Percentiles rank a stretch among this genome's conserved stretches.
Evolutionary conservation across 2,329 filamentous ascomycete species (phyloP).

Genomic region (Alternaria gansuensis): DNA sequence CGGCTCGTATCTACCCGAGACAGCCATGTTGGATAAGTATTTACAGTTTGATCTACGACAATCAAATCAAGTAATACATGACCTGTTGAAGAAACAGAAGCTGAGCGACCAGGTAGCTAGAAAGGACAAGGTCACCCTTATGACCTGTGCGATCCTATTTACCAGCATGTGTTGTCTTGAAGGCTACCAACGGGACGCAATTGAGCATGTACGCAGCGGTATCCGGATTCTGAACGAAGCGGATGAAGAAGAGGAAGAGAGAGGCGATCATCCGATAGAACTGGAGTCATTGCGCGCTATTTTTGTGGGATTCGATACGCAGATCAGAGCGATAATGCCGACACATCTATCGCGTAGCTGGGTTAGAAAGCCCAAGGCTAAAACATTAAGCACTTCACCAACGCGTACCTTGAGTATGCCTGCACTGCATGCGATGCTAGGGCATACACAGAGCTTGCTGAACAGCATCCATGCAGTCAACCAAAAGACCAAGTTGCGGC

Average conservation of each 20-base stretch:
- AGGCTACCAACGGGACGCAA: slow-evolving; percentile 40
- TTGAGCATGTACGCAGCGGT: slow-evolving; percentile 45
- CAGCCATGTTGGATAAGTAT: slow-evolving; percentile 35
- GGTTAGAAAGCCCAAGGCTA: slow-evolving; percentile 35
- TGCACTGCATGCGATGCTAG: slow-evolving; percentile 23
- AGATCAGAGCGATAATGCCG: slow-evolving; percentile 42
- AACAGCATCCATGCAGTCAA: slow-evolving; percentile 41
- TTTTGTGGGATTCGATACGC: slow-evolving; percentile 44
- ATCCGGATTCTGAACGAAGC: slow-evolving; percentile 44
- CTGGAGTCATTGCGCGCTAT: slow-evolving; percentile 42
- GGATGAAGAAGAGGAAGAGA: slow-evolving; percentile 24
- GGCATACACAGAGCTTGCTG: slow-evolving; percentile 36
- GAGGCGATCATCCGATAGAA: slow-evolving; percentile 34
- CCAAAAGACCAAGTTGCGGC: slow-evolving; percentile 25
- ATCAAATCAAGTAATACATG: slow-evolving; percentile 43
- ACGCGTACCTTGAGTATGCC: slow-evolving; percentile 19
- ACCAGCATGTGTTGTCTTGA: slow-evolving; percentile 46
- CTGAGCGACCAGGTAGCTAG: slow-evolving; percentile 6
- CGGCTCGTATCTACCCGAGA: slow-evolving; percentile 32
- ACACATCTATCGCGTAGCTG: slow-evolving; percentile 29
- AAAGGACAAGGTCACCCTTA: slow-evolving; percentile 40
- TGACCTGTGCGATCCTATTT: slow-evolving; percentile 47
- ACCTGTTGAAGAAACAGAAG: slow-evolving; percentile 28
- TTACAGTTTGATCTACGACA: slow-evolving; percentile 45
- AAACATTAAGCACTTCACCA: slow-evolving; percentile 7